phyloP scores from a whole-genome alignment of 352 stramenopile species.

The Hyphochytrium catenoides region DNA sequence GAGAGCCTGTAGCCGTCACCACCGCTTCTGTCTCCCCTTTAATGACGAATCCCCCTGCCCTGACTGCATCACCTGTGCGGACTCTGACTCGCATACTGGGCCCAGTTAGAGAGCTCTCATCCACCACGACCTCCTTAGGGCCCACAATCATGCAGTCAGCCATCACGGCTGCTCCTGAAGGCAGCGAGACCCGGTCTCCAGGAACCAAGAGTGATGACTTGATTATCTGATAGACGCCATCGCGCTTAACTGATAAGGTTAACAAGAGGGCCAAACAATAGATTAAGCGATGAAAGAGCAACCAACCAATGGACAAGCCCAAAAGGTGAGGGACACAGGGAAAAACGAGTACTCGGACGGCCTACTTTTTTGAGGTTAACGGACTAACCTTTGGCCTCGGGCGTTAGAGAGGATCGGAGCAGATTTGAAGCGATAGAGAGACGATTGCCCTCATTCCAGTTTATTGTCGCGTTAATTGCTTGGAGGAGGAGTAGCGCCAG shows the following conservation, averaged over 20 bases:
- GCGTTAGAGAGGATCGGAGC: conserved; percentile 59
- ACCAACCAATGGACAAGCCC: no score
- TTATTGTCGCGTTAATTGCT: conserved; percentile 30
- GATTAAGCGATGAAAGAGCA: no score
- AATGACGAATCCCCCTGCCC: conserved; percentile 59
- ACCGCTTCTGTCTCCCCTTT: conserved; percentile 73
- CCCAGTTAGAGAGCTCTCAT: conserved; percentile 76
- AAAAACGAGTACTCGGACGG: no score
- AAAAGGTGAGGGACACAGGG: no score
- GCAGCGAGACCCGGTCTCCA: conserved; percentile 74
- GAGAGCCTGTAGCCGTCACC: conserved; percentile 52
- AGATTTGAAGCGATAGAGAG: conserved; percentile 47
- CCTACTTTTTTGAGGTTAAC: no score
- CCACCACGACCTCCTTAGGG: conserved; percentile 53
- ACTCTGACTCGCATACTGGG: conserved; percentile 80
- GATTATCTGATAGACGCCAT: conserved; percentile 61
- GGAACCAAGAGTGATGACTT: conserved; percentile 71
- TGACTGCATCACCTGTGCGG: conserved; percentile 36
- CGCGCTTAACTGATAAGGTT: conserved; percentile 67
- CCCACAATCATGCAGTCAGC: conserved; percentile 67
- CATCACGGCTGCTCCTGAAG: conserved; percentile 63
- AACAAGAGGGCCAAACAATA: no score
- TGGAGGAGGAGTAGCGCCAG: conserved; percentile 40
- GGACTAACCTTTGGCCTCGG: conserved; percentile 43
- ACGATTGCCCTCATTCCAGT: conserved; percentile 54